phyloP scores from a whole-genome alignment of 2,329 filamentous ascomycete genomes.

The Cordyceps fumosorosea region DNA sequence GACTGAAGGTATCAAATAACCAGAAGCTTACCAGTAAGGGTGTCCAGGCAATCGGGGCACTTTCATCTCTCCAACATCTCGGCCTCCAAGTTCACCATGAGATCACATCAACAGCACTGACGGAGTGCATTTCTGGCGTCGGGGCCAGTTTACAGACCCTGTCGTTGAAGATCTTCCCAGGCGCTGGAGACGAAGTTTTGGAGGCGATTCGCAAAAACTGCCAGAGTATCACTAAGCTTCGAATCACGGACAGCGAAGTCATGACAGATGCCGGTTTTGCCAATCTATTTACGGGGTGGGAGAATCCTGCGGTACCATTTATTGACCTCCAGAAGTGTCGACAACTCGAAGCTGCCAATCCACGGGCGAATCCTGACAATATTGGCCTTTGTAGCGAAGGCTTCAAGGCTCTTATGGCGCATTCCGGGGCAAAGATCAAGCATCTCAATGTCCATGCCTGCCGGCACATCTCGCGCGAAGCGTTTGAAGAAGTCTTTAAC shows the following conservation, averaged over 20 bases:
- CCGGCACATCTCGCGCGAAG: conserved; percentile 66
- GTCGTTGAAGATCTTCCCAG: conserved; percentile 63
- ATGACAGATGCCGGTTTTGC: conserved; percentile 71
- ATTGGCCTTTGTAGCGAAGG: conserved; percentile 70
- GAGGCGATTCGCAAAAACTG: conserved; percentile 65
- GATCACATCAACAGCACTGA: conserved; percentile 51
- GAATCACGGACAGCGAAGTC: conserved; percentile 68
- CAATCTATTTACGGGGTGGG: conserved; percentile 68
- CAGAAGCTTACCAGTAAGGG: conserved; percentile 63
- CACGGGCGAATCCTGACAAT: conserved; percentile 56
- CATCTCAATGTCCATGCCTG: conserved; percentile 76
- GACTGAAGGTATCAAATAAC: conserved; percentile 77
- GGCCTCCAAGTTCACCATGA: conserved; percentile 60
- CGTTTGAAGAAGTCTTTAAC: conserved; percentile 70
- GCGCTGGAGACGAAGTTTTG: conserved; percentile 63
- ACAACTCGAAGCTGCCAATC: conserved; percentile 63
- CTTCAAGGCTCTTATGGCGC: conserved; percentile 75
- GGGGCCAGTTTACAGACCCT: conserved; percentile 68
- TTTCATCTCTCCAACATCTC: conserved; percentile 65
- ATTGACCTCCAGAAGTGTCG: conserved; percentile 74
- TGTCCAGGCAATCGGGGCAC: conserved; percentile 54
- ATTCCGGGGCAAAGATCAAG: conserved; percentile 63
- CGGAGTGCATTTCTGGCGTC: conserved; percentile 53
- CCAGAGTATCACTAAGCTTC: conserved; percentile 63
- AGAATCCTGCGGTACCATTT: conserved; percentile 62